These are phyloP conservation scores for Cystofilobasidium bisporidii DNA, from an alignment of 768 basidiomycete species.

Conservation along the genomic window DNA sequence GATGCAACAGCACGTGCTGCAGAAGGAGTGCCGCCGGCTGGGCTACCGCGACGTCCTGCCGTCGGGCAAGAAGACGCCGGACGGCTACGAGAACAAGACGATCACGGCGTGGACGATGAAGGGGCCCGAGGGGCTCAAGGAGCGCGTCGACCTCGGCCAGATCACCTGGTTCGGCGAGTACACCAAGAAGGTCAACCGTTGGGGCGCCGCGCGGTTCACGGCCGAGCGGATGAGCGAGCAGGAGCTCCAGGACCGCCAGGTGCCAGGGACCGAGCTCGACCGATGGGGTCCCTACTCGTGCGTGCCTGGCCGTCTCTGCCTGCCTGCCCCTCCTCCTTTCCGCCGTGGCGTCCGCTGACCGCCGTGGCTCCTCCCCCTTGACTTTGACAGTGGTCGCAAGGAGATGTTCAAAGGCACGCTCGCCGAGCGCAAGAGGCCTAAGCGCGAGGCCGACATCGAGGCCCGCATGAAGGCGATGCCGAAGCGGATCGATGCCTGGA, in stretches of 20 bases:
- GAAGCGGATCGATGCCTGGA: conserved; percentile 19
- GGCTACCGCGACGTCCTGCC: conserved; percentile 16
- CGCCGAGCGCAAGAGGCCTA: neutral
- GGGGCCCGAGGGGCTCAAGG: neutral
- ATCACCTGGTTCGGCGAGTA: conserved; percentile 24
- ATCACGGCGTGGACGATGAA: conserved; percentile 9
- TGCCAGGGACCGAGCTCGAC: neutral
- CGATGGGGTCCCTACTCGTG: neutral
- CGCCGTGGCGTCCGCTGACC: neutral
- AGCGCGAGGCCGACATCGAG: neutral
- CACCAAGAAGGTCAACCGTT: conserved; percentile 18
- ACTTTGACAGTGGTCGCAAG: conserved; percentile 1
- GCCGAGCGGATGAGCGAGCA: conserved; percentile 9
- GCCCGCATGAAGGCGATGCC: conserved; percentile 16
- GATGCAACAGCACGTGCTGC: neutral
- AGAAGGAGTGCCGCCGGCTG: conserved; percentile 18
- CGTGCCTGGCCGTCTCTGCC: neutral
- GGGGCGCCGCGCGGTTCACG: conserved; percentile 17
- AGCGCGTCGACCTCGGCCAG: conserved; percentile 7
- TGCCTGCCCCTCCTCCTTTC: neutral
- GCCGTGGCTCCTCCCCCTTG: too few species aligned
- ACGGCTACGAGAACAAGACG: conserved; percentile 7
- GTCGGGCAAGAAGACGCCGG: conserved; percentile 26
- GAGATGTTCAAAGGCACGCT: conserved; percentile 16
- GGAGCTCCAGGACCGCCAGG: neutral